These are phyloP conservation scores for Eucalyptus caleyi DNA, from an alignment of 345 rosid genomes.

Conservation along the genomic window DNA sequence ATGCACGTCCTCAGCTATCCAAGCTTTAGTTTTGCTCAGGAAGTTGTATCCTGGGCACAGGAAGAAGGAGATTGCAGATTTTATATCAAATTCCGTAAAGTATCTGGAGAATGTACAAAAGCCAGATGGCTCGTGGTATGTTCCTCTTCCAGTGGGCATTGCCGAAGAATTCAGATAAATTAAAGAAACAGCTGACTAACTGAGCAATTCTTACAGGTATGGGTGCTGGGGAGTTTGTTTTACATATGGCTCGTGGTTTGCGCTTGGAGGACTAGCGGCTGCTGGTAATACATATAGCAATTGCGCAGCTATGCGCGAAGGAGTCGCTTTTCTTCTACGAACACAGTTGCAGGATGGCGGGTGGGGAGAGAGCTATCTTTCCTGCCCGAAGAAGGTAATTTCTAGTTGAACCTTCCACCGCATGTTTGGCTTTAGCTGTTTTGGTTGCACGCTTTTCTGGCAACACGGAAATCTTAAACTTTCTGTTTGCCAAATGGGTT, in stretches of 20 bases:
- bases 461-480: background rate
- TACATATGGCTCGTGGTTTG: conserved; percentile 32
- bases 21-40: conserved; percentile 17
- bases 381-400: conserved; percentile 33
- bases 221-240: conserved; percentile 56
- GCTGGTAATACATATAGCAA: conserved; percentile 25
- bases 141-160: background rate
- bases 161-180: background rate
- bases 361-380: conserved; percentile 50
- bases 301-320: conserved; percentile 17
- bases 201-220: conserved; percentile 5
- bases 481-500: background rate
- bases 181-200: background rate
- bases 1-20: conserved; percentile 36
- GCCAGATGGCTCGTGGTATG: conserved; percentile 43
- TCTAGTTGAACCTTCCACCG: background rate
- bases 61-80: conserved; percentile 28
- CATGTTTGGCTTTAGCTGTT: background rate
- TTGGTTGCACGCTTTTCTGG: background rate
- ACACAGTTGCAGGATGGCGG: conserved; percentile 27
- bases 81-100: conserved; percentile 16
- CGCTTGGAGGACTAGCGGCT: conserved; percentile 27
- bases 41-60: conserved; percentile 31
- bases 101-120: conserved; percentile 25
- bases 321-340: conserved; percentile 25